Base-by-base conservation (phyloP, 2,329 filamentous ascomycete genomes). In the Microcera coccophila region DNA sequence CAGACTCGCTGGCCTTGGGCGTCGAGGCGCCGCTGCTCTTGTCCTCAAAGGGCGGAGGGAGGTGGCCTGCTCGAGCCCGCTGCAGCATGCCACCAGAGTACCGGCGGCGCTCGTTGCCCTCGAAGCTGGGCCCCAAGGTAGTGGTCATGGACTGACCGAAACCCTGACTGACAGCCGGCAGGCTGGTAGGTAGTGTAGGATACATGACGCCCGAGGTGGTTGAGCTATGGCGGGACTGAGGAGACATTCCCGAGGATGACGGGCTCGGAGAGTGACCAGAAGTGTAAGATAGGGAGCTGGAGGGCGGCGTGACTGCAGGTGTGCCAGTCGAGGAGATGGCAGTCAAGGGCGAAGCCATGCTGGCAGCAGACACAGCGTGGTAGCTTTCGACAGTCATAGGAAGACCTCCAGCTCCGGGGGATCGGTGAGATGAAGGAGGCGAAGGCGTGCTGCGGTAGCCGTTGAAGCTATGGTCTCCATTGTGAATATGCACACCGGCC, bases 221-320 rank as follows among this genome's bases (percentile, higher is more conserved):
- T 2, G 78, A 78, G 57, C 73, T 76, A 60, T 83, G 78, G 41
- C 83, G 77, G 11, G 78, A 79, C 34, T 77, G 73, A 1, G 84
- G 84, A 38, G 84, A 87, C 62, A 89, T 75, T 61, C 76, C 83
- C 45, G 83, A 78, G 36, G 78, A 80, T n/a, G 84, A 87, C 20
- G 83, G 81, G 52, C 74, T 78, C 3, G 86, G 86, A 5, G 86
- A 90, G 62, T 90, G 85, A 36, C 83, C 82, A 10, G 86, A 88
- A 29, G 81, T 82, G 68, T 90, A 90, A 1, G 86, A 90, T 60
- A 88, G 75, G 42, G 81, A 78, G 62, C 82, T 87, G 10, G 84
- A 87, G 0, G 85, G 83, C 7, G 86, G 87, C 3, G 86, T 90
- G 50, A 89, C 75, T 9, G 85, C 85, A 9, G 87, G 85, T 12